Evolutionary conservation across 2,329 filamentous ascomycete species (phyloP).

Genomic region (Claviceps arundinis): DNA sequence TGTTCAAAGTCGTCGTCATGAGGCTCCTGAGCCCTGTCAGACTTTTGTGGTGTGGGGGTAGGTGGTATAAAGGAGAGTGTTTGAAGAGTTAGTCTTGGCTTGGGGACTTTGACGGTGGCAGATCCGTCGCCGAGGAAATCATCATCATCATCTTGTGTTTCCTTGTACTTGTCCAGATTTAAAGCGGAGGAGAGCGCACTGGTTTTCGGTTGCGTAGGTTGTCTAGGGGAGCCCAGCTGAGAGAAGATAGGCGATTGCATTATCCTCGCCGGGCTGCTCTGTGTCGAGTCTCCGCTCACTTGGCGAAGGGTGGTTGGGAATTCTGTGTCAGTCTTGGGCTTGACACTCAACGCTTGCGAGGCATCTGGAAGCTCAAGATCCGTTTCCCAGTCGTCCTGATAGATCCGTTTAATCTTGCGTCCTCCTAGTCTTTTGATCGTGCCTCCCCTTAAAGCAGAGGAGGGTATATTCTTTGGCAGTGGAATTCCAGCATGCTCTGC

Average conservation of each 20-base stretch:
- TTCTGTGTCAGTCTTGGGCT: conserved; percentile 42
- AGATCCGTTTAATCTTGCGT: conserved; percentile 56
- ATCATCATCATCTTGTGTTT: conserved; percentile 48
- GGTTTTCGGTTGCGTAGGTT: conserved; percentile 19
- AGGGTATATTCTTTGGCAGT: conserved; percentile 72
- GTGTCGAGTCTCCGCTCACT: conserved; percentile 43
- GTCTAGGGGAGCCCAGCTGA: conserved; percentile 18
- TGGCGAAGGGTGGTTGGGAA: conserved; percentile 59
- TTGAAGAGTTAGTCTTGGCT: conserved; percentile 29
- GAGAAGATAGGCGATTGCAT: conserved; percentile 14
- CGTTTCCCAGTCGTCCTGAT: conserved; percentile 71
- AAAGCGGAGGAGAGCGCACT: conserved; percentile 31
- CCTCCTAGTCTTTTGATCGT: conserved; percentile 83
- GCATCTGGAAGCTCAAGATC: conserved; percentile 56
- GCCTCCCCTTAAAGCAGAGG: conserved; percentile 79
- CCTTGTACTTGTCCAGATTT: conserved; percentile 51
- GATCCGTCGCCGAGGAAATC: conserved; percentile 50
- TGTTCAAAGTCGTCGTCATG: conserved; percentile 55
- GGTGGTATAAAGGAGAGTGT: conserved; percentile 41
- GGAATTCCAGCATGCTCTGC: conserved; percentile 86
- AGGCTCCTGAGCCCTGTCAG: conserved; percentile 18
- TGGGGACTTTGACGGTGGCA: conserved; percentile 56
- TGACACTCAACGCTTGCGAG: conserved; percentile 50
- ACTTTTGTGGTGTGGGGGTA: conserved; percentile 41
- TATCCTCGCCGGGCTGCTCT: conserved; percentile 36